phyloP scores from a whole-genome alignment of 202 grass and related monocot genomes.

The Carex arenaria region DNA sequence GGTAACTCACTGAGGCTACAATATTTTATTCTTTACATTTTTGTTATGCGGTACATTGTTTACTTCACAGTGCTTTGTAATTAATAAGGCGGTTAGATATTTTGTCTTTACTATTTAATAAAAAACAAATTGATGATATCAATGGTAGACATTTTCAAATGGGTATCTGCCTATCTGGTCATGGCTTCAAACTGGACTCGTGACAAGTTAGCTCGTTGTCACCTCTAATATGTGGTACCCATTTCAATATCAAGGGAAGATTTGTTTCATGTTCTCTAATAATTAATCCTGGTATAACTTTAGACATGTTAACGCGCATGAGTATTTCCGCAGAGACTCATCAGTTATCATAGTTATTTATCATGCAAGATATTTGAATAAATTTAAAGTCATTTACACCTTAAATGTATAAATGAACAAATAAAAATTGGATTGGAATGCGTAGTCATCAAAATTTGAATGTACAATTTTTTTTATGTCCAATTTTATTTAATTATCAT shows the following conservation, averaged over 20 bases:
- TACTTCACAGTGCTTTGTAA: not conserved
- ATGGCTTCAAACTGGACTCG: too few species aligned
- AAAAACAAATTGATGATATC: not conserved
- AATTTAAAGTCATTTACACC: too few species aligned
- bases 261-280: not conserved
- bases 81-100: not conserved
- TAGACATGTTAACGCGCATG: too few species aligned
- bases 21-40: not conserved
- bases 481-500: too few species aligned
- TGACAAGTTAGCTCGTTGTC: too few species aligned
- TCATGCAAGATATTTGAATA: too few species aligned
- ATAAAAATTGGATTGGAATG: too few species aligned
- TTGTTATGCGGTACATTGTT: not conserved
- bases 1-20: not conserved
- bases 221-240: not conserved
- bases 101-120: not conserved
- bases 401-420: too few species aligned
- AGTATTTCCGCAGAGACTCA: not conserved
- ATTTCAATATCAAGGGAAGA: not conserved
- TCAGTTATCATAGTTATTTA: too few species aligned
- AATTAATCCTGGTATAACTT: not conserved
- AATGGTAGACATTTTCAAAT: not conserved
- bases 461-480: too few species aligned
- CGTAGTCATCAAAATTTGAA: too few species aligned
- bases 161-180: too few species aligned